Percentiles rank a stretch among this genome's conserved stretches.
These are phyloP conservation scores for Candida sanyaensis DNA, from an alignment of 1,139 yeast species.

Conservation along the genomic window DNA sequence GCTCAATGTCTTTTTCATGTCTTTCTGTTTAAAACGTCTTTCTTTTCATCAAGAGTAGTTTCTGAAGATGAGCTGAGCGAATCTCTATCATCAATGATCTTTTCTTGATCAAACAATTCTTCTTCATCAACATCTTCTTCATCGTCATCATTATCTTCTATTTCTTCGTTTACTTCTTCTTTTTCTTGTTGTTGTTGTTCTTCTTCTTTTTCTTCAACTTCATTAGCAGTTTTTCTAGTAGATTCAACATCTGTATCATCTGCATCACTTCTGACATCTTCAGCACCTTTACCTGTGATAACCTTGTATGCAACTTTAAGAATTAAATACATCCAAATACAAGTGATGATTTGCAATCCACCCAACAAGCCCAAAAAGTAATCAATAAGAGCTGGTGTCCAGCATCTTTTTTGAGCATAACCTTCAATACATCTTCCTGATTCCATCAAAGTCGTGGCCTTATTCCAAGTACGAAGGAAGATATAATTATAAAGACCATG, in stretches of 20 bases:
- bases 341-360: constrained; percentile 64
- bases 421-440: constrained; percentile 39
- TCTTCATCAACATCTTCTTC: constrained; percentile 6
- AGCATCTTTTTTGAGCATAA: constrained; percentile 48
- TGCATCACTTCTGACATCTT: constrained; percentile 79
- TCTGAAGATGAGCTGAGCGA: constrained; percentile 13
- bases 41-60: constrained; percentile 12
- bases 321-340: constrained; percentile 78
- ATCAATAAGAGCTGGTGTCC: constrained; percentile 53
- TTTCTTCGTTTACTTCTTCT: not conserved
- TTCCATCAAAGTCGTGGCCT: constrained; percentile 37
- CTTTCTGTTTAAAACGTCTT: constrained; percentile 3
- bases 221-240: constrained; percentile 16
- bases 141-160: constrained; percentile 2
- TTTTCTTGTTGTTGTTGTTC: constrained; percentile 6
- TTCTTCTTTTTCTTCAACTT: constrained; percentile 13
- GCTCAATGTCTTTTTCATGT: not conserved
- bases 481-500: constrained; percentile 76
- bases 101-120: constrained; percentile 6
- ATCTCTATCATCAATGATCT: constrained; percentile 6
- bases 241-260: constrained; percentile 37
- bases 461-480: constrained; percentile 50
- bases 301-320: constrained; percentile 69
- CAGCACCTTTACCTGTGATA: constrained; percentile 71
- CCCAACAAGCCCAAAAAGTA: constrained; percentile 59